Evolutionary conservation across 2,329 filamentous ascomycete species (phyloP).

Genomic region (Whalleya microplaca): DNA sequence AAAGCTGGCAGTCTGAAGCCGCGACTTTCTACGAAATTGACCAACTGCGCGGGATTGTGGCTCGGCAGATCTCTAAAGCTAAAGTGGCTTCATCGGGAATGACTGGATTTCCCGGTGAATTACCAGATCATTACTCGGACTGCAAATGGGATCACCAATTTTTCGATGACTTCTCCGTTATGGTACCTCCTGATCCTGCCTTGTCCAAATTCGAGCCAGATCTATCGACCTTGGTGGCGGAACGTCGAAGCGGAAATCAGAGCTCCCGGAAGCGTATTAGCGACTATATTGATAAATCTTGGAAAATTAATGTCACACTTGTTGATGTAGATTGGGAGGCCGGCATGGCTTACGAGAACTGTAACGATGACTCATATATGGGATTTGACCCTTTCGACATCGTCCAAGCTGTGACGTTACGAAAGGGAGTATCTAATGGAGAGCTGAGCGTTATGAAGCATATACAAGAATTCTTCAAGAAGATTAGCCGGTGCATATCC

Average conservation of each 20-base stretch:
- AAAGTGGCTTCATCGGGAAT: not conserved
- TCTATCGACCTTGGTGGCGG: constrained; percentile 2
- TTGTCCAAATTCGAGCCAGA: constrained; percentile 11
- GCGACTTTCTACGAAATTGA: constrained; percentile 7
- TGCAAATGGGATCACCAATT: constrained; percentile 10
- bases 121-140: not conserved
- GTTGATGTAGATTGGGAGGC: constrained; percentile 16
- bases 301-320: constrained; percentile 23
- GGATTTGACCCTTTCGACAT: constrained; percentile 4
- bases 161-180: constrained; percentile 19
- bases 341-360: not conserved
- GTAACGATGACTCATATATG: not conserved
- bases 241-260: not conserved
- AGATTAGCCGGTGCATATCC: not conserved
- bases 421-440: not conserved
- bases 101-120: not conserved
- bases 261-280: not conserved
- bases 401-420: not conserved
- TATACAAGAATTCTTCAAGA: constrained; percentile 9
- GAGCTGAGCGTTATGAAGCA: constrained; percentile 4
- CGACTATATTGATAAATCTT: constrained; percentile 15
- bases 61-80: not conserved
- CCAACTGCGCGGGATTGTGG: constrained; percentile 1
- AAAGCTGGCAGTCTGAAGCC: constrained; percentile 5
- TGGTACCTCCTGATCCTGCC: constrained; percentile 12